phyloP scores from a whole-genome alignment of 1,284 basidiomycete species.

The Apiotrichum akiyoshidainum region DNA sequence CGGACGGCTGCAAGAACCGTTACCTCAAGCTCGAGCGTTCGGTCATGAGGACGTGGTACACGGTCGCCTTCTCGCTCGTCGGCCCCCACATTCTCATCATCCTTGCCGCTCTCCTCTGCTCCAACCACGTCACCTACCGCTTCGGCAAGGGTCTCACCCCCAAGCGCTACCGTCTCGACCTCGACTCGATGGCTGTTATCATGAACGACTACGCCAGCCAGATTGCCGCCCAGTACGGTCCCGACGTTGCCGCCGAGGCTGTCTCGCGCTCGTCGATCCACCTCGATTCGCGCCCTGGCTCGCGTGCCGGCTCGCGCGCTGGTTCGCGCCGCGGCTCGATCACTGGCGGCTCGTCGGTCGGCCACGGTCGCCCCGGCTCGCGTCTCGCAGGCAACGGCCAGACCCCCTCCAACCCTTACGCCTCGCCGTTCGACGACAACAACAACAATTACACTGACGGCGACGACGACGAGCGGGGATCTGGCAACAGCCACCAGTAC shows the following conservation, averaged over 20 bases:
- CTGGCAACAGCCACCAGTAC: neutral
- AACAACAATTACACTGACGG: neutral
- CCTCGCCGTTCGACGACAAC: conserved; percentile 17
- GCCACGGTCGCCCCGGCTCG: conserved; percentile 1
- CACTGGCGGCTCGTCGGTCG: conserved; percentile 5
- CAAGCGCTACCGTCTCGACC: conserved; percentile 64
- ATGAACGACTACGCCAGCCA: conserved; percentile 66
- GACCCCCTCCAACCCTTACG: conserved; percentile 9
- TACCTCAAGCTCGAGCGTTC: conserved; percentile 62
- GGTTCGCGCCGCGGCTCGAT: conserved; percentile 16
- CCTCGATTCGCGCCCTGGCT: conserved; percentile 21
- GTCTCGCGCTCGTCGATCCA: conserved; percentile 40
- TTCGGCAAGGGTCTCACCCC: conserved; percentile 76
- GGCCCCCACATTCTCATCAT: conserved; percentile 65
- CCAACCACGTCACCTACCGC: conserved; percentile 69
- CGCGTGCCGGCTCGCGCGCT: conserved; percentile 15
- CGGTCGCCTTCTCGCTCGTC: conserved; percentile 62
- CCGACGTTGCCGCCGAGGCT: conserved; percentile 43
- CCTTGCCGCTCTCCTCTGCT: conserved; percentile 62
- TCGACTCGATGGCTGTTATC: conserved; percentile 65
- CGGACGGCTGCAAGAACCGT: conserved; percentile 67
- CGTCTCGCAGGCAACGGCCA: conserved; percentile 3
- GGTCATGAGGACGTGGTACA: conserved; percentile 60
- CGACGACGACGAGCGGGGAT: neutral
- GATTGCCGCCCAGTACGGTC: conserved; percentile 50